phyloP scores from a whole-genome alignment of 1,284 basidiomycete species.

The Coriolopsis trogii region DNA sequence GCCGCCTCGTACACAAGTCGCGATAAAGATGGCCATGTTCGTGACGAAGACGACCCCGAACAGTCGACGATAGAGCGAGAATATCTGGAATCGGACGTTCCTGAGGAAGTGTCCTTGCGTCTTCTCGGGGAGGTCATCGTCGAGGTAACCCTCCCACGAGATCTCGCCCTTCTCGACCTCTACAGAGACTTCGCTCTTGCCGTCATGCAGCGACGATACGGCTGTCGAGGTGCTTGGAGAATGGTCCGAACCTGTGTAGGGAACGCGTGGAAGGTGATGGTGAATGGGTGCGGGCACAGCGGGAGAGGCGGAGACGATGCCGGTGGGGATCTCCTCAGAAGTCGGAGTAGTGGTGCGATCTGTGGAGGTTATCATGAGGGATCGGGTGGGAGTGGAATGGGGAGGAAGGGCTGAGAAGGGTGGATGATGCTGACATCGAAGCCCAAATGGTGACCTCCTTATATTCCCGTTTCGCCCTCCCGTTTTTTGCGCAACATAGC shows the following conservation, averaged over 20 bases:
- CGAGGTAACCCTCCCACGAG: slow-evolving; percentile 53
- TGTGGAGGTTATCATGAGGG: slow-evolving; percentile 7
- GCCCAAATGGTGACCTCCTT: not conserved
- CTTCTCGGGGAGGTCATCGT: slow-evolving; percentile 53
- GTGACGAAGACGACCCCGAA: slow-evolving; percentile 58
- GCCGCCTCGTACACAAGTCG: slow-evolving; percentile 38
- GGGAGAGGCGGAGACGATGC: not conserved
- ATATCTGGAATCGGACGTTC: slow-evolving; percentile 55
- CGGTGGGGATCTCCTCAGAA: not conserved
- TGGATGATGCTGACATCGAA: slow-evolving; percentile 2
- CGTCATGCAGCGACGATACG: slow-evolving; percentile 15
- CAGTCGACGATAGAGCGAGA: slow-evolving; percentile 56
- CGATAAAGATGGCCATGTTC: slow-evolving; percentile 55
- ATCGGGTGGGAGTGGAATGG: not conserved
- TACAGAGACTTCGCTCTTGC: slow-evolving; percentile 22
- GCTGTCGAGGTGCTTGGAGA: slow-evolving; percentile 13
- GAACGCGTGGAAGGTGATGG: slow-evolving; percentile 4
- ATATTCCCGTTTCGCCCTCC: slow-evolving; percentile 9
- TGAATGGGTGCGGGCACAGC: slow-evolving; percentile 5
- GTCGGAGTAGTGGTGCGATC: not conserved
- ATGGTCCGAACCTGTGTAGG: slow-evolving; percentile 11
- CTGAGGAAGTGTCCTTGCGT: slow-evolving; percentile 44
- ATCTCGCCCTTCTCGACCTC: slow-evolving; percentile 35
- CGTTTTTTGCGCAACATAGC: no score
- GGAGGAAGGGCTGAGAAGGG: not conserved